Conservation (phyloP, 106 monocot genomes). For the Apostasia ramifera region DNA sequence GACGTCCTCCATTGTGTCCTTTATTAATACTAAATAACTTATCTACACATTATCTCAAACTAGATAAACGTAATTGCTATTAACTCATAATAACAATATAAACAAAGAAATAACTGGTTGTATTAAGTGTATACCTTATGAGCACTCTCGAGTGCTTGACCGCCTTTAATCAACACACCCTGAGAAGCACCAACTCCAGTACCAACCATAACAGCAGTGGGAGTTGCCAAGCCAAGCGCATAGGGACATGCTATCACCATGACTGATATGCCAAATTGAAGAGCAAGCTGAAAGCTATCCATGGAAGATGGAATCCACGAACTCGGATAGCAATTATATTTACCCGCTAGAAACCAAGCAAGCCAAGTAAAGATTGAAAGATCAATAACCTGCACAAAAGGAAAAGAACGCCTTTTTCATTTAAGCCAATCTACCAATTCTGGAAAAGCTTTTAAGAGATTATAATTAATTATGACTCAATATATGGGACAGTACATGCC, state of each 20-base stretch:
- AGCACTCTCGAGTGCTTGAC: constrained; percentile 90
- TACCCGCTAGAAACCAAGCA: constrained; percentile 78
- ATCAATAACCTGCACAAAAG: constrained; percentile 56
- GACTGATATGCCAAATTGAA: constrained; percentile 93
- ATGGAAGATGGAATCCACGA: constrained; percentile 87
- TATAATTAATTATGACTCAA: too few relatives aligned
- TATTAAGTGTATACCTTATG: constrained; percentile 47
- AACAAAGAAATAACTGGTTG: too few relatives aligned
- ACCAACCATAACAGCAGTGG: constrained; percentile 99
- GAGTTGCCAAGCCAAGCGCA: constrained; percentile 90
- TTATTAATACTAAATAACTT: too few relatives aligned
- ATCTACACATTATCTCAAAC: too few relatives aligned
- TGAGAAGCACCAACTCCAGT: constrained; percentile 95
- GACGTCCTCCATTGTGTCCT: too few relatives aligned
- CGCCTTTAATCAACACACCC: constrained; percentile 94
- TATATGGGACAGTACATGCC: too few relatives aligned
- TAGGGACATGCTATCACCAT: constrained; percentile 97
- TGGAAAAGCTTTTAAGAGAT: too few relatives aligned
- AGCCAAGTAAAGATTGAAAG: constrained; percentile 73
- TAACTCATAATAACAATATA: too few relatives aligned
- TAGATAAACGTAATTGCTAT: too few relatives aligned
- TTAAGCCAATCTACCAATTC: too few relatives aligned
- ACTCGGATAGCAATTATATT: constrained; percentile 54
- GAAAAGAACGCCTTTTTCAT: too few relatives aligned
- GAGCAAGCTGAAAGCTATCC: constrained; percentile 91